Conservation (phyloP, 305 asterid genomes). For the Fraxinus floribunda region DNA sequence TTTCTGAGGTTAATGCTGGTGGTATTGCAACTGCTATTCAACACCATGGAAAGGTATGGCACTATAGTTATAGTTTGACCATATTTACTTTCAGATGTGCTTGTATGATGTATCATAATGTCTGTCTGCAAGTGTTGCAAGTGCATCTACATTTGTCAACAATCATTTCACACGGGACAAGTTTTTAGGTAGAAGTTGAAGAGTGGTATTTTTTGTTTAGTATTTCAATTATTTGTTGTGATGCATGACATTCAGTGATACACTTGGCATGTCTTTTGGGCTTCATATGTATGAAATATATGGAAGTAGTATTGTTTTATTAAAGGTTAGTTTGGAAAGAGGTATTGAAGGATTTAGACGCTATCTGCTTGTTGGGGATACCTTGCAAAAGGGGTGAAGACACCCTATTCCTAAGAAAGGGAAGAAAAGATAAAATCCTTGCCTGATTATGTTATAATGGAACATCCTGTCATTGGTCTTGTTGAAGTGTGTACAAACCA, state of each 20-base stretch:
- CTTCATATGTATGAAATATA: neutral
- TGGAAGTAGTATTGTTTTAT: neutral
- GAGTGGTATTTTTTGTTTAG: neutral
- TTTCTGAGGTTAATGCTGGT: constrained; percentile 90
- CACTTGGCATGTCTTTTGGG: neutral
- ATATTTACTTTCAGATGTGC: neutral
- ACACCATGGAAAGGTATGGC: constrained; percentile 88
- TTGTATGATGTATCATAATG: neutral
- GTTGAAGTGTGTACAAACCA: neutral
- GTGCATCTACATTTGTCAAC: neutral
- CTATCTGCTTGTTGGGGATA: neutral
- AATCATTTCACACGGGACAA: neutral
- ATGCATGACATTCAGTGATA: neutral
- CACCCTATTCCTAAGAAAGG: neutral
- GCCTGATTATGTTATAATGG: neutral
- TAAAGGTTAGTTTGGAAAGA: neutral
- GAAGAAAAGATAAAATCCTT: neutral
- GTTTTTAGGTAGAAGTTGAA: neutral
- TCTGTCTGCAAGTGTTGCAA: neutral
- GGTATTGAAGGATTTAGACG: neutral
- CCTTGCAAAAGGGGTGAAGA: neutral
- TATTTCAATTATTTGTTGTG: neutral
- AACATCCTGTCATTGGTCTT: neutral
- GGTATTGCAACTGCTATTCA: constrained; percentile 90
- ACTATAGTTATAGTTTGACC: neutral